These are phyloP conservation scores for Rostrohypoxylon terebratum DNA, from an alignment of 495 filamentous ascomycete genomes.

Conservation along the genomic window DNA sequence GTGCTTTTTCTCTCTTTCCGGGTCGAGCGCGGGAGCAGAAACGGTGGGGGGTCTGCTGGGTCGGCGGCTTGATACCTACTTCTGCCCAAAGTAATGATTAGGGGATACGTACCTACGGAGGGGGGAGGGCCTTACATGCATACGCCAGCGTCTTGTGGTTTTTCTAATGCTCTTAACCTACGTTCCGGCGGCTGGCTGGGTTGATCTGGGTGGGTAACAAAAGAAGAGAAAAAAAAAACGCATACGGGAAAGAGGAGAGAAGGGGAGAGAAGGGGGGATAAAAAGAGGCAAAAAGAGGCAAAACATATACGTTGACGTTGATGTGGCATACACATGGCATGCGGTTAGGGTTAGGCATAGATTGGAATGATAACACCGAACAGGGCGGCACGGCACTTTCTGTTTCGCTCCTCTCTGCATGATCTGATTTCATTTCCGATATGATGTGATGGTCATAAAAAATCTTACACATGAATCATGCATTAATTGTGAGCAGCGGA, in stretches of 20 bases:
- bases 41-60: not conserved
- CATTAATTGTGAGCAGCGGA: not conserved
- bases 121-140: not conserved
- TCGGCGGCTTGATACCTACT: conserved; percentile 4
- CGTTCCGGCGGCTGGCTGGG: not conserved
- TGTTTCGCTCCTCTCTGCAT: not conserved
- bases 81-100: conserved; percentile 6
- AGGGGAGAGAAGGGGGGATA: not conserved
- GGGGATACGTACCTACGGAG: not conserved
- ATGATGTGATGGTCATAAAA: not conserved
- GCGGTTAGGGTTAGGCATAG: conserved; percentile 6
- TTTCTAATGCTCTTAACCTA: not conserved
- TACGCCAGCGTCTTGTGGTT: not conserved
- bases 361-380: conserved; percentile 14
- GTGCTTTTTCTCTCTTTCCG: not conserved
- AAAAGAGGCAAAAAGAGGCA: too few species aligned
- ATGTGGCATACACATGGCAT: not conserved
- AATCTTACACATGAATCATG: too few species aligned
- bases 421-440: not conserved
- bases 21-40: not conserved
- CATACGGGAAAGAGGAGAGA: not conserved
- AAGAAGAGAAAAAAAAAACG: not conserved
- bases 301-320: not conserved
- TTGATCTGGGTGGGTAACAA: not conserved
- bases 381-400: not conserved